Base-by-base conservation (phyloP, 129 eudicot genomes). In the Tagetes erecta region DNA sequence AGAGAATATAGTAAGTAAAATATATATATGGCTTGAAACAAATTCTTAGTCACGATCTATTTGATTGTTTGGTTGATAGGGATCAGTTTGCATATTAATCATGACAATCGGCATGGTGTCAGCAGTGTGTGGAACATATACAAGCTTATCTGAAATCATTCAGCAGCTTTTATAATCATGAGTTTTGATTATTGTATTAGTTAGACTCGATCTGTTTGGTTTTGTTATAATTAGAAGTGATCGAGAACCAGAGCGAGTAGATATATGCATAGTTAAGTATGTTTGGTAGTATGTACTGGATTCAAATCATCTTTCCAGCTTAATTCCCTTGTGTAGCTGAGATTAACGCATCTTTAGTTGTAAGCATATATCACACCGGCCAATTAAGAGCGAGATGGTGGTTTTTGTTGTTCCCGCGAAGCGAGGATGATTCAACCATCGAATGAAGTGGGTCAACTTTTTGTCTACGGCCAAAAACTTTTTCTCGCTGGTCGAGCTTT, bases 51-150 rank as follows among this genome's bases (percentile, higher is more conserved):
- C 27, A 20, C 27, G 27, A 20, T 20, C 27, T 20, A 20, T 20
- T 20, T 20, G 27, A 20, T 55, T n/a, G 7, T 59, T 63, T 7
- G 47, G 42, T 74, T 66, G 78, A 14, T 81, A 92, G 96, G 83
- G 34, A 45, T 64, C 82, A 5, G 53, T 80, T 10, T 92, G 97
- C 27, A 41, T 71, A 8, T 38, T 84, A 75, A 77, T 89, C 38
- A 84, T 89, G 9, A 56, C 60, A 35, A 81, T 87, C 7, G 97
- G 94, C 14, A 39, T 74, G 45, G 73, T 89, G 55, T 80, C 97
- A 12, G 80, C 92, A 66, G 83, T 55, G 13, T 75, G 85, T 55
- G 97, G 97, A 78, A 84, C 89, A 41, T 87, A 85, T 74, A 83
- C 91, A 40, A 74, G 91, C n/a, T 44, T 85, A 70, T 78, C 82